Evolutionary conservation across 2,329 filamentous ascomycete genomes (phyloP), one percentile per base, ranked within the genome.

Genomic region (Xylariales sp.): DNA sequence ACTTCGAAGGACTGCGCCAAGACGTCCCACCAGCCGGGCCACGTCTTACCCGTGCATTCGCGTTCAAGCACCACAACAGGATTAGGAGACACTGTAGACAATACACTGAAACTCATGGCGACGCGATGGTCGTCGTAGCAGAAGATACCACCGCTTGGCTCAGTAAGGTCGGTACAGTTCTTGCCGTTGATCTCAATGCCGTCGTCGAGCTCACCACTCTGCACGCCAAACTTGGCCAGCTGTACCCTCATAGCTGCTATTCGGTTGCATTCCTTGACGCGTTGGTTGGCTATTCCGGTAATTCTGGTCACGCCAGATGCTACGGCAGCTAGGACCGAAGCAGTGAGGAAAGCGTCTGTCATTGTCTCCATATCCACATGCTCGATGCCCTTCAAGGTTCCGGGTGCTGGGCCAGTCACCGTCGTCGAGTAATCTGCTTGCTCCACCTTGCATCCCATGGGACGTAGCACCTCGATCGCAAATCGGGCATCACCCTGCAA

Each of bases 81-180:
- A 6, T 78, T 64, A 1, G 86, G 83, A 1, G 85, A 76, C 21
- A 84, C 78, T 14, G 88, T 69, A 10, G 88, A 80, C 12, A 98
- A 71, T 5, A 98, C 89, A 51, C 89, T 93, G 65, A 98, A 95
- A 65, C 91, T 96, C 89, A 98, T 98, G 18, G 93, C 93, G 10
- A 98, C 89, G 46, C 93, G 86, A 61, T 98, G 93, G 57, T 98
- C 93, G 58, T 98, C 93, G 52, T 97, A 98, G 67, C 91, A 97
- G 66, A 86, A 84, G 31, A 98, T 77, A 21, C 85, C 82, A 7
- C 70, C 74, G n/a, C 68, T 61, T 1, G 86, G 82, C 24, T 78
- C 60, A 20, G 61, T 60, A 14, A 86, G 59, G 5, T 67, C 62
- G 12, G 59, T 55, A 28, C 70, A 63, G 2, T 73, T 66, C 33